Conservation (phyloP, 2,329 filamentous ascomycete species). For the Aspergillus sp. region DNA sequence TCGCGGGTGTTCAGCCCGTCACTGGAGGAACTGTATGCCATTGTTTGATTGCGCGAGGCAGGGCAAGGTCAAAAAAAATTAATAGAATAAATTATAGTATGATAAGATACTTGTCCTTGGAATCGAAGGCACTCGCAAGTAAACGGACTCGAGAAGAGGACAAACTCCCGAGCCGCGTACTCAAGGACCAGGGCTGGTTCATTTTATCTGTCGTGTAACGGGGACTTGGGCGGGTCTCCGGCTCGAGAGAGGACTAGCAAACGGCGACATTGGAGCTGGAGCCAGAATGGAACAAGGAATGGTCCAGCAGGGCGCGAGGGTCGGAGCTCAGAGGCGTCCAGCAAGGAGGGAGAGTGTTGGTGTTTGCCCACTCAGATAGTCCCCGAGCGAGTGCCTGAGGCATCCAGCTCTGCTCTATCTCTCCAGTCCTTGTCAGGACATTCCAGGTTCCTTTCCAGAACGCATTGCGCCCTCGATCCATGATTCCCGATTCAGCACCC, state of each 20-base stretch:
- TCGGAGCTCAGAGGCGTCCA: not conserved
- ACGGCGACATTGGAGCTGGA: not conserved
- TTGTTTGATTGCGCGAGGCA: not conserved
- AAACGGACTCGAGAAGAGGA: not conserved
- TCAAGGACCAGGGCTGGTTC: not conserved
- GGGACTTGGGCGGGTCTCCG: not conserved
- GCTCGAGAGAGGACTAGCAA: not conserved
- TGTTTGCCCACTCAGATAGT: not conserved
- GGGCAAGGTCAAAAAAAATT: not conserved
- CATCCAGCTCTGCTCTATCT: not conserved
- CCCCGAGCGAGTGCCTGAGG: not conserved
- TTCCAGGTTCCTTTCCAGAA: no score
- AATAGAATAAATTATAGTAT: not conserved
- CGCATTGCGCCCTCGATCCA: not conserved
- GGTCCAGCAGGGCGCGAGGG: not conserved
- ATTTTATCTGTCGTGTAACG: conserved; percentile 10
- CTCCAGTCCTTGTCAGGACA: not conserved
- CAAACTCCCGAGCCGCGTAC: conserved; percentile 1
- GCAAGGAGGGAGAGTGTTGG: not conserved
- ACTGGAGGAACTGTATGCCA: conserved; percentile 9
- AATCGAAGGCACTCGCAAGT: not conserved
- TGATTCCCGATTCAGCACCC: not conserved
- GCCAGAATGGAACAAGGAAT: not conserved
- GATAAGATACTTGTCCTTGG: not conserved
- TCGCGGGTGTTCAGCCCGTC: conserved; percentile 18